Base-by-base conservation (phyloP, 2,329 filamentous ascomycete species). In the Aureobasidium sp. region DNA sequence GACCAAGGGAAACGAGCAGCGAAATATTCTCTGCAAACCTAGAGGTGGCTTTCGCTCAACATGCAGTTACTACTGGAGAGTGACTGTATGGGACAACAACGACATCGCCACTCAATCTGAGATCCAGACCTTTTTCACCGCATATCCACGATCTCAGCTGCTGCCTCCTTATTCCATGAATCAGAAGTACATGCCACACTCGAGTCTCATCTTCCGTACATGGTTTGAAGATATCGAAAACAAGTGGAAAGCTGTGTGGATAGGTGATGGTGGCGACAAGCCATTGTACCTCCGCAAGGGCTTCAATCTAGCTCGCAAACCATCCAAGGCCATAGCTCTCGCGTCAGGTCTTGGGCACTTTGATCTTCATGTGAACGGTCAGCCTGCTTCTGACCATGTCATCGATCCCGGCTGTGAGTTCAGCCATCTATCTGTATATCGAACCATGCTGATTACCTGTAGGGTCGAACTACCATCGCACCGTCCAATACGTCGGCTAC, bases 401-500 rank as follows among this genome's bases (percentile, higher is more conserved):
- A 68, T 75, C 8, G 72, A 74, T 53, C 74, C 74, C 5, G 75
- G 75, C 20, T 77, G 74, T 75, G 75, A 50, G 57, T 50, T 1
- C 12, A 2, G 1, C 5, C 2, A n/a, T 17, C 2, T 71, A 3
- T 17, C 6, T 17, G n/a, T 3, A 10, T 37, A 27, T n/a, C 15
- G 12, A 7, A 17, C 26, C 12, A 15, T 13, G 9, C 51, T 53
- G 1, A 53, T 1, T 9, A 8, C 26, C 29, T 29, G 6, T 12
- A 60, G 57, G 57, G 57, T 59, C 62, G 0, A 74, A 76, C 53
- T 76, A 76, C 62, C 74, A 76, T 63, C 67, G 70, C 50, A 76
- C 72, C 3, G 74, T 77, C 1, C 76, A 78, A 10, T 79, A 75
- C 50, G 75, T 77, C 1, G 74, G 71, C 2, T 78, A 79, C 63